Evolutionary conservation across 345 rosid species (phyloP), one percentile per base, ranked within the genome.

Genomic region (Murraya paniculata): DNA sequence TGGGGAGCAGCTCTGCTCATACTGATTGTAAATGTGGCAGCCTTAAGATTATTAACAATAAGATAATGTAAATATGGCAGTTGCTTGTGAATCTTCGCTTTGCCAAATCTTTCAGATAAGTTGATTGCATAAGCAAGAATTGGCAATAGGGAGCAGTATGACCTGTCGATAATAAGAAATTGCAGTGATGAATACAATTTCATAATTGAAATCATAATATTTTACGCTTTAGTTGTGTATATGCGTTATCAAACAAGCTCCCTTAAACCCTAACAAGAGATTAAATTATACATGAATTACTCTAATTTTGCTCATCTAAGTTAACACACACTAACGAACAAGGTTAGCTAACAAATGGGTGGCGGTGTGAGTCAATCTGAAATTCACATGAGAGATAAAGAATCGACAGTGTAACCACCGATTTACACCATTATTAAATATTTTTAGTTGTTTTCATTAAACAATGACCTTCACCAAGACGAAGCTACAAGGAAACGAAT

Each of bases 161-260:
- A 13, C 50, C 5, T 41, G 57, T 45, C 18, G 27, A 68, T 41
- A 68, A n/a, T 73, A 24, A 58, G 6, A 62, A 33, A 65, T 57
- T 24, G 10, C 4, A 74, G 58, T 11, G 50, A 41, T 41, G 18
- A 45, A 18, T 13, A 1, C 50, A 11, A 45, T 3, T 45, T 45
- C 18, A 11, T 13, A 45, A 45, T 3, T 13, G 50, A 45, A 45
- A 45, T 45, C 57, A 21, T 9, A 72, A 6, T 21, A 69, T 22
- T 25, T 50, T 10, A 75, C 16, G 68, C 28, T 36, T 62, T 7
- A 25, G 22, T 30, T 71, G 33, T 74, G 78, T 69, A 77, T 64
- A 28, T 33, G 57, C 33, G 9, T 33, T 61, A 62, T 56, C 64
- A 58, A 68, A 56, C 69, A 9, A 48, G 66, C 13, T 35, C 67